phyloP scores from a whole-genome alignment of 768 basidiomycete species.

The Trametes cubensis region DNA sequence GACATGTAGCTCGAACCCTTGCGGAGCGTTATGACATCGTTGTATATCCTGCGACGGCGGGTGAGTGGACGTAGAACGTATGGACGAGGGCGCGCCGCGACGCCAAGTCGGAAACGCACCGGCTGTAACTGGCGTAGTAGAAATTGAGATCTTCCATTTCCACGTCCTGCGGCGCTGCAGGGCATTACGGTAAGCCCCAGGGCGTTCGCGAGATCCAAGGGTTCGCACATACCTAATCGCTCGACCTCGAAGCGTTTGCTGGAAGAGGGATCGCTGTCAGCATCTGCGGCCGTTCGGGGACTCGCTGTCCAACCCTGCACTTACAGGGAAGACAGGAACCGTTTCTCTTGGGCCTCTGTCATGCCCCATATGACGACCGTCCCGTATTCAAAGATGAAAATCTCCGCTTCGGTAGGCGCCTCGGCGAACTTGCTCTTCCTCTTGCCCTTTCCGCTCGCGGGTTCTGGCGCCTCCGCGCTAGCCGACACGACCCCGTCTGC shows the following conservation, averaged over 20 bases:
- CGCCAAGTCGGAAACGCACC: slow-evolving; percentile 45
- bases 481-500: slow-evolving; percentile 21
- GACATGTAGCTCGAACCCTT: slow-evolving; percentile 96
- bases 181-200: background rate
- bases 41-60: slow-evolving; percentile 71
- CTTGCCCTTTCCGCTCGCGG: slow-evolving; percentile 42
- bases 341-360: slow-evolving; percentile 89
- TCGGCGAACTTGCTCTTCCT: slow-evolving; percentile 71
- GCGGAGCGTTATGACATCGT: slow-evolving; percentile 94
- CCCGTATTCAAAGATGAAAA: slow-evolving; percentile 93
- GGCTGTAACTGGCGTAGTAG: slow-evolving; percentile 95
- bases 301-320: slow-evolving; percentile 32
- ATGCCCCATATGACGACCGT: slow-evolving; percentile 98
- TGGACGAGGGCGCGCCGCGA: background rate
- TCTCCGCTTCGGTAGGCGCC: slow-evolving; percentile 74
- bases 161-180: slow-evolving; percentile 78
- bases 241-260: slow-evolving; percentile 96
- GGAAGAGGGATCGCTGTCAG: slow-evolving; percentile 2
- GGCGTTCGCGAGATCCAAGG: background rate
- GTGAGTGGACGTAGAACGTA: slow-evolving; percentile 18
- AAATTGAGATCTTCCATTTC: slow-evolving; percentile 98
- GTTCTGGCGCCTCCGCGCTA: slow-evolving; percentile 24
- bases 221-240: slow-evolving; percentile 59
- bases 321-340: slow-evolving; percentile 89
- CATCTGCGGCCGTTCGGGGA: background rate